Base-by-base conservation (phyloP, 805 yeast genomes). In the Yarrowia porcina region DNA sequence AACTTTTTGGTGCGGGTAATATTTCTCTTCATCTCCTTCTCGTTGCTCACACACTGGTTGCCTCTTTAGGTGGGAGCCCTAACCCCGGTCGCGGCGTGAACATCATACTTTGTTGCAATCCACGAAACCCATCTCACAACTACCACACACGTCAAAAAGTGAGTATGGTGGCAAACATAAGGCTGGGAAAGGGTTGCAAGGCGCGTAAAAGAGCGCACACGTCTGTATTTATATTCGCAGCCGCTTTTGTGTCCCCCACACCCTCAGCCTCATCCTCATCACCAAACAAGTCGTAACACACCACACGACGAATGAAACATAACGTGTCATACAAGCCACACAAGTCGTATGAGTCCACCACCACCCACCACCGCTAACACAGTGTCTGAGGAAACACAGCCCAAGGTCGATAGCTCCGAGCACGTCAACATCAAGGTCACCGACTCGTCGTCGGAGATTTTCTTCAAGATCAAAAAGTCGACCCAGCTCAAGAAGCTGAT, bases 371-470 rank as follows among this genome's bases (percentile, higher is more conserved):
- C 15, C 3, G n/a, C 56, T 52, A 52, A 52, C 59, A 17, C 44
- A 52, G 59, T 62, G 63, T 64, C 66, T 35, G 67, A 63, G 35
- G 69, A 69, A 66, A 77, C 83, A 64, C 85, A 82, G 54, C 79
- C 79, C 70, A 83, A 83, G 71, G 77, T 83, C 60, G 92, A 87
- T 70, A 52, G 33, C 59, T 77, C 79, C 45, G 88, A 91, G 42
- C 97, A 91, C 77, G 88, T 94, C 76, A 91, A 90, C 80, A 79
- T 94, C 76, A 91, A 90, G 76, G 99, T 94, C 52, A 86, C 96
- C 35, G 99, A 94, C 75, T 96, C 96, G 52, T 81, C 87, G 61
- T 88, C 96, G 20, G 99, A 94, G 75, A 92, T 94, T 66, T 91
- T 88, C 75, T 94, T 94, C 86, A 92, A 93, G 76, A 93, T 94